Evolutionary conservation across 345 rosid species (phyloP).

Genomic region (Hypericum androsaemum): DNA sequence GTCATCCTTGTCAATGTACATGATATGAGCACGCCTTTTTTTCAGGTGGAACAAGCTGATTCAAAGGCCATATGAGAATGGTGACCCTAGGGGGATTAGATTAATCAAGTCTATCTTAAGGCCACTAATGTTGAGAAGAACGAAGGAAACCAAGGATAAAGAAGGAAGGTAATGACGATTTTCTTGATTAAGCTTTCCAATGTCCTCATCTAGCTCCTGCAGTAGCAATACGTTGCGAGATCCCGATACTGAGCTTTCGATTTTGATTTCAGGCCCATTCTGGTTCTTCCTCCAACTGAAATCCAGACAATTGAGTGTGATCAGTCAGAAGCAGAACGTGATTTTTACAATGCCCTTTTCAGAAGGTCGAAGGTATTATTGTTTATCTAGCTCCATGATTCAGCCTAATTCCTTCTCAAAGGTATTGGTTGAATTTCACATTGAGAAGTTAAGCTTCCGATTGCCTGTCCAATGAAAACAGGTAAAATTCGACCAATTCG

Average conservation of each 20-base stretch:
- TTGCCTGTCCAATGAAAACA: constrained; percentile 20
- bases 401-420: no score
- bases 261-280: constrained; percentile 42
- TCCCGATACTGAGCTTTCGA: constrained; percentile 1
- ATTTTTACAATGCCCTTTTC: constrained; percentile 55
- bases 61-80: constrained; percentile 57
- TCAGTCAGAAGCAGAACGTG: constrained; percentile 52
- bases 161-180: constrained; percentile 38
- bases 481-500: constrained; percentile 60
- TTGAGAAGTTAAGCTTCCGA: not conserved
- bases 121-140: constrained; percentile 63
- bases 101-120: constrained; percentile 51
- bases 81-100: constrained; percentile 49
- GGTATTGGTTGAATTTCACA: no score
- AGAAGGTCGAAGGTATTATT: constrained; percentile 43
- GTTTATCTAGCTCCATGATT: not conserved
- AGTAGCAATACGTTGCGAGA: not conserved
- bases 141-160: constrained; percentile 56
- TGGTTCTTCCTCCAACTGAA: constrained; percentile 60
- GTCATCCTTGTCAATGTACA: not conserved
- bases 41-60: constrained; percentile 58
- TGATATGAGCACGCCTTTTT: constrained; percentile 4
- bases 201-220: not conserved
- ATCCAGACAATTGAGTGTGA: constrained; percentile 45
- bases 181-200: not conserved